These are phyloP conservation scores for Suhomyces anneliseae DNA, from an alignment of 1,139 yeast species.

Conservation along the genomic window DNA sequence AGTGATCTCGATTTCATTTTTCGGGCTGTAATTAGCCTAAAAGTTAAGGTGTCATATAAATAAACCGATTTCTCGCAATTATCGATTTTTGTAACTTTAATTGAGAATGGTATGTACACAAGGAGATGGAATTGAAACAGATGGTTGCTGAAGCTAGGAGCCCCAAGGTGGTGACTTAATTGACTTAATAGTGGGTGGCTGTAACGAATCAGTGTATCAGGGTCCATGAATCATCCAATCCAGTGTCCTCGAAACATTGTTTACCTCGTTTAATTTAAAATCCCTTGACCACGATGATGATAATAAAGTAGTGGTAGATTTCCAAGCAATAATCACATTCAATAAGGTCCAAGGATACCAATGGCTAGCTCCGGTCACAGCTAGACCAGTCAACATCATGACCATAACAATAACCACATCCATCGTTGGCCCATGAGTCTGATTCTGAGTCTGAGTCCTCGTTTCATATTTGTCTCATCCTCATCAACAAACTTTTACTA, in stretches of 20 bases:
- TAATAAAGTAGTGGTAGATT: no score
- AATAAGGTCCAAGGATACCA: no score
- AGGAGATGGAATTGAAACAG: background rate
- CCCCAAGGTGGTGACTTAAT: background rate
- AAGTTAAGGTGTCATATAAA: background rate
- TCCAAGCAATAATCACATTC: no score
- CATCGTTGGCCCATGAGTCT: background rate
- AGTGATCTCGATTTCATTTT: background rate
- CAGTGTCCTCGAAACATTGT: background rate
- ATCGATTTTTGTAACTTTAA: background rate
- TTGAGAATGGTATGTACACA: conserved; percentile 3
- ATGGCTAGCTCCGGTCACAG: no score
- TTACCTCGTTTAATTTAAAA: no score
- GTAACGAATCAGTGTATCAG: background rate
- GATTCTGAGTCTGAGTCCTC: background rate
- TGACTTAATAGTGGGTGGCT: background rate
- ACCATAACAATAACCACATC: background rate
- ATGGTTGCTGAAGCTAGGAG: background rate
- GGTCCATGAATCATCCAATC: no score
- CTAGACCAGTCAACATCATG: background rate
- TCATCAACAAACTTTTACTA: background rate
- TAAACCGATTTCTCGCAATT: conserved; percentile 2
- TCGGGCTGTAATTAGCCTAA: conserved; percentile 1
- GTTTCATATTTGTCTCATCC: background rate
- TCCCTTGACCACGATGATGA: no score